Evolutionary conservation across 2,329 filamentous ascomycete genomes (phyloP), one percentile per base, ranked within the genome.

Genomic region (Endocalyx cinctus): DNA sequence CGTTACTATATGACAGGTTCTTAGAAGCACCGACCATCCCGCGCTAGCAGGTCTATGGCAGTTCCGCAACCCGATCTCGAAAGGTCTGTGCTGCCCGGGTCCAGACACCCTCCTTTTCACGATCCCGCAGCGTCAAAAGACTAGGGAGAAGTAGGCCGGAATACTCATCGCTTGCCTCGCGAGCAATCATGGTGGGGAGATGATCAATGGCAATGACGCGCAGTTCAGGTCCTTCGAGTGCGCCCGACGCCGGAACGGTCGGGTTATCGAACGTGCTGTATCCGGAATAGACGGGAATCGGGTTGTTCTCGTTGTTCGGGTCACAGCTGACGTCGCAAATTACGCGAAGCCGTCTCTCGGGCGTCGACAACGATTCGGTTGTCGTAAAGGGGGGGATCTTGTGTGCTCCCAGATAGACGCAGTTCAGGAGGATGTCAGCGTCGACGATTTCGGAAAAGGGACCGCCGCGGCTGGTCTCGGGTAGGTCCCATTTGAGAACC

Each of bases 161-260:
- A 66, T 94, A 96, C 14, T 82, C 82, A 64, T 96, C 88, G 27
- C 80, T 87, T 17, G 87, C 82, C 66, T 96, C 90, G 33, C 90
- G 74, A 2, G 90, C 86, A 23, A 97, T 70, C 46, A 96, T 74
- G 33, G 79, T 84, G 4, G 87, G 87, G 33, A 94, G 71, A 56
- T 94, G 87, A 60, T 94, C 86, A 52, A 94, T 92, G 58, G 79
- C 84, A 62, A 96, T 94, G 48, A 96, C 85, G 29, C 77, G 81
- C 37, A 95, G 64, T 6, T 75, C 72, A 1, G 78, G 74, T 33
- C 67, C 57, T 23, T 8, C 8, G 8, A 23, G 20, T n/a, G n/a
- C n/a, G n/a, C 20, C 20, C 20, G 8, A 67, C 16, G 92, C 84
- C 1, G 80, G 74, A 0, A 94, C 82, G 1, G 88, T 95, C n/a